A percentile compares a stretch with the other conserved stretches of the same genome.
Conservation (phyloP, 2,329 filamentous ascomycete genomes). For the Fusarium pininemorale region DNA sequence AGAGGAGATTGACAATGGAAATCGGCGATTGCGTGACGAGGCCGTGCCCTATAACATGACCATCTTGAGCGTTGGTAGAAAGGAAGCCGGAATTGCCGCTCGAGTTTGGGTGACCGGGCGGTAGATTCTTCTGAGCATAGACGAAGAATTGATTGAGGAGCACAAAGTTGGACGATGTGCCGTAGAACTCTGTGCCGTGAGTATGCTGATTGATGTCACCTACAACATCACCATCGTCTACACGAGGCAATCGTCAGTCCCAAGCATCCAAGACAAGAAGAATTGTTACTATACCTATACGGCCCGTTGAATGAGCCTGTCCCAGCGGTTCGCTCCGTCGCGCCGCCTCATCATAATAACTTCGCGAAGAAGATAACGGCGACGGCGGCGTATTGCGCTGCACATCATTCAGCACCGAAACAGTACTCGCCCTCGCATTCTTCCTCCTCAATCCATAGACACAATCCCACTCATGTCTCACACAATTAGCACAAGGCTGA, state of each 20-base stretch:
- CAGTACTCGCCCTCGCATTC: background rate
- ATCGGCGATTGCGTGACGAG: background rate
- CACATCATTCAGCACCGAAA: background rate
- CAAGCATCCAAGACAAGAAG: accelerated
- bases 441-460: background rate
- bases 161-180: constrained; percentile 1
- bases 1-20: background rate
- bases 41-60: accelerated
- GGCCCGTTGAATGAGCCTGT: background rate
- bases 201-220: constrained; percentile 5
- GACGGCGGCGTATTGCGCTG: background rate
- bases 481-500: constrained; percentile 1
- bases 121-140: background rate
- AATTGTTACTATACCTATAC: background rate
- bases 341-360: background rate
- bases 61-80: background rate
- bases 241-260: background rate
- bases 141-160: constrained; percentile 2
- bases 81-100: background rate
- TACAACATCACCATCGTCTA: background rate
- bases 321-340: background rate
- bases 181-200: constrained; percentile 1
- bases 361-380: background rate
- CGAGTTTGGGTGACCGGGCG: background rate
- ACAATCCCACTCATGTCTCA: background rate